phyloP scores from a whole-genome alignment of 2,329 filamentous ascomycete species.

The Huntiella savannae region DNA sequence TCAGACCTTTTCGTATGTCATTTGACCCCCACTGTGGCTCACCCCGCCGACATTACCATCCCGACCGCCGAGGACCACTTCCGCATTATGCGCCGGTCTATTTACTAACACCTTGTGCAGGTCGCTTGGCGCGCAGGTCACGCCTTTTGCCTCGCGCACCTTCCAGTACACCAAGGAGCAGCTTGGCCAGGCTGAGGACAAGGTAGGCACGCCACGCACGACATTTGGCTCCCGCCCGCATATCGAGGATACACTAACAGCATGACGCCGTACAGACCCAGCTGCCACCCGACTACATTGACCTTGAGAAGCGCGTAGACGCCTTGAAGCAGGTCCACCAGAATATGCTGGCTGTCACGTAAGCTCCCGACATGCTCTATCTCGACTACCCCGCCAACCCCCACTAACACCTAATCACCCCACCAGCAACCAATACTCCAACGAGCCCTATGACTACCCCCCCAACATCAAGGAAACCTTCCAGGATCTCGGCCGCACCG shows the following conservation, averaged over 20 bases:
- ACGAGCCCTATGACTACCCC: slow-evolving; percentile 81
- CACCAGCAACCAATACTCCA: slow-evolving; percentile 70
- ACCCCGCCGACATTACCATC: not conserved
- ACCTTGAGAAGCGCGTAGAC: slow-evolving; percentile 96
- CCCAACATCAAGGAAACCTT: slow-evolving; percentile 97
- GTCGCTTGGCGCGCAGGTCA: slow-evolving; percentile 59
- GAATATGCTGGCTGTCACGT: slow-evolving; percentile 94
- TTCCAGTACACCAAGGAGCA: slow-evolving; percentile 98
- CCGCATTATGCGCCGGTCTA: no score
- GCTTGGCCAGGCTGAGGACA: slow-evolving; percentile 84
- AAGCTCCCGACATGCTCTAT: slow-evolving; percentile 19
- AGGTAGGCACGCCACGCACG: slow-evolving; percentile 31
- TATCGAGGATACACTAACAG: not conserved
- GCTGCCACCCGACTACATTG: slow-evolving; percentile 90
- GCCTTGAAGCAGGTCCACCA: slow-evolving; percentile 92
- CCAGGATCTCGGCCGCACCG: slow-evolving; percentile 84
- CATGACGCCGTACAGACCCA: slow-evolving; percentile 45
- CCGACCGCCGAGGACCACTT: no score
- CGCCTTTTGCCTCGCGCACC: slow-evolving; percentile 80
- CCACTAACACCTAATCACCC: not conserved
- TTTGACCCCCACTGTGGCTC: not conserved
- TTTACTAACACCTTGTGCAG: slow-evolving; percentile 16
- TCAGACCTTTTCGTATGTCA: slow-evolving; percentile 12
- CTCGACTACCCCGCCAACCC: not conserved
- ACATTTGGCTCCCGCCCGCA: not conserved